Base-by-base conservation (phyloP, 1,284 basidiomycete genomes). In the Schizophyllum amplum region DNA sequence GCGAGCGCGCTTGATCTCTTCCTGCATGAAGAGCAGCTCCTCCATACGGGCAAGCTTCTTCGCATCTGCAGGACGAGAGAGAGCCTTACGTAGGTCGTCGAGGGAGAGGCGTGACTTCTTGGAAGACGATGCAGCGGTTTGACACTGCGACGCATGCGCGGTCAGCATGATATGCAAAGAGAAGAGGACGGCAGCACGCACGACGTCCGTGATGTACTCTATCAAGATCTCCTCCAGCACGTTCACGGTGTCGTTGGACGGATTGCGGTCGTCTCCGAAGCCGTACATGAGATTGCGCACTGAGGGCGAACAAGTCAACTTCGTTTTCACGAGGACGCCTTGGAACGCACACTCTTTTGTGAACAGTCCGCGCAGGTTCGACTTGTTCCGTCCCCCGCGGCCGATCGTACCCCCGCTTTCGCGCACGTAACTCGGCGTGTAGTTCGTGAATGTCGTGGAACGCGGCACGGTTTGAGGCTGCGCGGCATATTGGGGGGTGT, bases 141-240 rank as follows among this genome's bases (percentile, higher is more conserved):
- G 80, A 65, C 87, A 91, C 90, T 92, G 64, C 53, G n/a, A 57
- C 25, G 52, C 60, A 58, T 46, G 47, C 51, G 57, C 33, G 55
- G 53, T 17, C 50, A 46, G 33, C 54, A 33, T 54, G 52, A 51
- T 52, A 59, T 63, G 51, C 55, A 65, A 59, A 54, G 5, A 53
- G 24, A 62, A 65, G 57, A 62, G 59, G 48, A n/a, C n/a, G n/a
- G n/a, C n/a, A n/a, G n/a, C 59, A 81, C 84, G 66, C 69, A 90
- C 93, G 50, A 97, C 80, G 64, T 96, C 93, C 27, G 86, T 84
- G 62, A 97, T 91, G 64, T 93, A 95, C 68, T 95, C 92, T 51
- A 95, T 83, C 47, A 95, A 75, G 61, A 97, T 94, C 68, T 96
- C 94, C 69, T 97, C 94, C 87, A 97, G 91, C 25, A 97, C 88